phyloP scores from a whole-genome alignment of 1,284 basidiomycete species.

The Moniliophthora roreri region DNA sequence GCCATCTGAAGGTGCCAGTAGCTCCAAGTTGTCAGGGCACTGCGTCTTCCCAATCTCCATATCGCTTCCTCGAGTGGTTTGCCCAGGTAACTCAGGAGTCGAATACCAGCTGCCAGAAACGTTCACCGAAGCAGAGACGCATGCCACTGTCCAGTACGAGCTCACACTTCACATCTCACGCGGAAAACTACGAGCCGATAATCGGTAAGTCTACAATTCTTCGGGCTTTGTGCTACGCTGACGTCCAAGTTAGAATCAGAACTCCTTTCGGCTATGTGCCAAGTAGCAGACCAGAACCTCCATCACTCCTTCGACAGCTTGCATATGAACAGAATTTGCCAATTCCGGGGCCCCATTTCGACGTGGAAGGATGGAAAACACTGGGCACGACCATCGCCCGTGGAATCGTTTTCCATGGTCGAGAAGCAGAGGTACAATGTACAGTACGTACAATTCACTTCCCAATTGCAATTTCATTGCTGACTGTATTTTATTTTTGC shows the following conservation, averaged over 20 bases:
- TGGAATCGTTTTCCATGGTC: slow-evolving; percentile 39
- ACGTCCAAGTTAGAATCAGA: slow-evolving; percentile 35
- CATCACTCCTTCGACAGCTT: slow-evolving; percentile 45
- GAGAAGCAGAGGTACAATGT: slow-evolving; percentile 42
- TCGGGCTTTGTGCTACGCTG: background rate
- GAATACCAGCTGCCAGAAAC: slow-evolving; percentile 46
- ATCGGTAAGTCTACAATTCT: slow-evolving; percentile 31
- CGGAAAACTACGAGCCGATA: slow-evolving; percentile 45
- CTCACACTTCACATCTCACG: slow-evolving; percentile 41
- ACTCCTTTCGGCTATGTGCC: slow-evolving; percentile 52
- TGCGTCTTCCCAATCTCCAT: slow-evolving; percentile 47
- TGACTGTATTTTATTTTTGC: slow-evolving; percentile 3
- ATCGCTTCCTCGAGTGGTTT: slow-evolving; percentile 36
- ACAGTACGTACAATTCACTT: slow-evolving; percentile 28
- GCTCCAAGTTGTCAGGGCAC: slow-evolving; percentile 39
- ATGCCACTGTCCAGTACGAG: slow-evolving; percentile 47
- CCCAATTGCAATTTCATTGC: too few species aligned
- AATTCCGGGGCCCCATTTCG: slow-evolving; percentile 40
- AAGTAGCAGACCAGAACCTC: slow-evolving; percentile 39
- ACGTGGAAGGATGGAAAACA: slow-evolving; percentile 48
- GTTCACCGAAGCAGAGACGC: slow-evolving; percentile 44
- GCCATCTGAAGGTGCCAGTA: slow-evolving; percentile 33
- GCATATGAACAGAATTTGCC: slow-evolving; percentile 44
- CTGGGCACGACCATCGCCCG: slow-evolving; percentile 36
- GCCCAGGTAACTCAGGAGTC: slow-evolving; percentile 28